These are phyloP conservation scores for Phytopythium chamaehyphon DNA, from an alignment of 352 stramenopile species.

Conservation along the genomic window DNA sequence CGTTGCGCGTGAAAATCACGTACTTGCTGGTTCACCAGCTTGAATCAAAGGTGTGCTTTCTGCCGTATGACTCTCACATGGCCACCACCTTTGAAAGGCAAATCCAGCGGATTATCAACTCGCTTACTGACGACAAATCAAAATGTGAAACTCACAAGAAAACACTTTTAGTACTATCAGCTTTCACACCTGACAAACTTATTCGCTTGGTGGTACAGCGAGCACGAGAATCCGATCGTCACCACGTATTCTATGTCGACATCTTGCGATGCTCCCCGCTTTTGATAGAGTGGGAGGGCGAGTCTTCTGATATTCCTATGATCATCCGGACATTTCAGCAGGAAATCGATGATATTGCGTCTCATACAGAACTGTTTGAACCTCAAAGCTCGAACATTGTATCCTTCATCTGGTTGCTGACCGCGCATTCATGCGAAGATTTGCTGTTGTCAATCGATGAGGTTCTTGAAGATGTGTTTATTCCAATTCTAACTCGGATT, in stretches of 20 bases:
- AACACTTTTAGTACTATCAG: slow-evolving; percentile 17
- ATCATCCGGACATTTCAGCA: not conserved
- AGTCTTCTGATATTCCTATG: too few relatives aligned
- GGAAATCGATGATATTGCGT: not conserved
- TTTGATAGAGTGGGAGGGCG: slow-evolving; percentile 19
- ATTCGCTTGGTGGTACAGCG: slow-evolving; percentile 21
- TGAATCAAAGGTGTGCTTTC: slow-evolving; percentile 7
- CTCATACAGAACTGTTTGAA: too few relatives aligned
- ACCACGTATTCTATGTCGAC: slow-evolving; percentile 20
- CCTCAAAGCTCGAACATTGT: too few relatives aligned
- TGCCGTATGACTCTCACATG: slow-evolving; percentile 3
- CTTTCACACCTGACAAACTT: slow-evolving; percentile 23
- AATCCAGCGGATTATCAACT: slow-evolving; percentile 26
- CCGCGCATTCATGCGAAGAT: too few relatives aligned
- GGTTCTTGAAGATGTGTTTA: too few relatives aligned
- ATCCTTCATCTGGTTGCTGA: too few relatives aligned
- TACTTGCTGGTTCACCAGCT: slow-evolving; percentile 30
- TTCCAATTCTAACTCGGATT: too few relatives aligned
- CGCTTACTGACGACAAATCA: slow-evolving; percentile 18
- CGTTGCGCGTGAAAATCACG: slow-evolving; percentile 22
- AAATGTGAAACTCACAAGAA: slow-evolving; percentile 9
- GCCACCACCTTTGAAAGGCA: slow-evolving; percentile 14
- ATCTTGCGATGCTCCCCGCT: slow-evolving; percentile 23
- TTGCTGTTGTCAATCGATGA: too few relatives aligned
- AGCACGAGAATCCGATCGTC: slow-evolving; percentile 10